Base-by-base conservation (phyloP, 2,329 filamentous ascomycete genomes). In the Rhytidhysteron rufulum region DNA sequence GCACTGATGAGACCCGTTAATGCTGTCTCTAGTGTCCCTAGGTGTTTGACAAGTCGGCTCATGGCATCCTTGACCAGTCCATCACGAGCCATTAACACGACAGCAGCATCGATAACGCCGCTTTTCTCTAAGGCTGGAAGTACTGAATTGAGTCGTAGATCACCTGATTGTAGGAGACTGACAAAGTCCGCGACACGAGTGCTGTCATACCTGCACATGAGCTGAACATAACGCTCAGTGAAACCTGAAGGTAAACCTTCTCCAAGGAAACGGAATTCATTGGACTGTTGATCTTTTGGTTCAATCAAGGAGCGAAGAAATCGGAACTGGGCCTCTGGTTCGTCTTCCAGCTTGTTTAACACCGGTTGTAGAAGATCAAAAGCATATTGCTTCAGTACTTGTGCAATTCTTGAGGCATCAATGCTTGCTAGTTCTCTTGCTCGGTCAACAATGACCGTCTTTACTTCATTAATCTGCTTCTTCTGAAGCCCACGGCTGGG, bases 31-130 rank as follows among this genome's bases (percentile, higher is more conserved):
- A 98, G 73, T 1, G 85, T 90, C 27, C 77, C 75, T 19, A 98
- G 67, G 58, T 98, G 91, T 50, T 76, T 79, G n/a, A 88, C 78
- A 17, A 98, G 76, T 34, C 93, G 81, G 41, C 82, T 77, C 85
- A 98, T 95, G 5, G 89, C 93, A 53, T 85, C 79, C 45, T 80
- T 78, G 10, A 91, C 77, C 55, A 93, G 82, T 0, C 94, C 93
- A 58, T 96, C 89, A 43, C 88, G 80, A 29, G 88, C 88, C 76
- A 98, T 85, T 8, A 98, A 74, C 2, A 95, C 81, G 5, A 98
- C 87, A 1, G 89, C 91, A 4, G 90, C 94, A 68, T 98, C 93
- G 33, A 98, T 81, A 4, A 93, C 87, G 1, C 90, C 90, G 31
- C 83, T 89, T 47, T 85, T 80, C 64, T 98, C 94, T 74, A 98